These are phyloP conservation scores for Moricandia arvensis DNA, from an alignment of 345 rosid species.

Conservation along the genomic window DNA sequence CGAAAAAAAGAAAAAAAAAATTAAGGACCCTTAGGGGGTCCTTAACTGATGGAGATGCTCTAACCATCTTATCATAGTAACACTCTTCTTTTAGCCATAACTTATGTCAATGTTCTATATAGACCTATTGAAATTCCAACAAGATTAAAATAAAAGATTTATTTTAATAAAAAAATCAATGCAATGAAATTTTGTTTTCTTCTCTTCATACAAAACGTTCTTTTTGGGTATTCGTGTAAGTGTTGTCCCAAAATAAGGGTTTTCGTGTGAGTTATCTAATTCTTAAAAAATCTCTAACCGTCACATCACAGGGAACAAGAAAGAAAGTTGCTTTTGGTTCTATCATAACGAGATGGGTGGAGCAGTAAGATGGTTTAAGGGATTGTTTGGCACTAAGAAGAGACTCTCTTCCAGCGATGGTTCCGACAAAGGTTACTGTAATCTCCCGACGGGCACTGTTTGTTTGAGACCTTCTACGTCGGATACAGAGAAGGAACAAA, in stretches of 20 bases:
- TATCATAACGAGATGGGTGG: constrained; percentile 52
- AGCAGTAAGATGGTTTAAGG: constrained; percentile 71
- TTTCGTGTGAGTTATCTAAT: constrained; percentile 21
- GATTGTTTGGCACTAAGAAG: constrained; percentile 61
- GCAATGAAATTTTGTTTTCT: constrained; percentile 12
- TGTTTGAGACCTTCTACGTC: constrained; percentile 44
- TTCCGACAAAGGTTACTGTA: constrained; percentile 20
- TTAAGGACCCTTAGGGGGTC: too few species aligned
- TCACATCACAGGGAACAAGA: constrained; percentile 29
- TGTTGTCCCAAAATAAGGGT: too few species aligned
- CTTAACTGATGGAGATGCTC: too few species aligned
- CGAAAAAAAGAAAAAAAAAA: too few species aligned
- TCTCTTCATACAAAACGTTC: constrained; percentile 17
- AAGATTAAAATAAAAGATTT: too few species aligned
- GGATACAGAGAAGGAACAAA: constrained; percentile 53
- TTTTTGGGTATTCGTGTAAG: constrained; percentile 19
- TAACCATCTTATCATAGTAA: too few species aligned
- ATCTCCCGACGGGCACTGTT: constrained; percentile 29
- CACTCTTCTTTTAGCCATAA: too few species aligned
- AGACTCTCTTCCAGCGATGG: constrained; percentile 35
- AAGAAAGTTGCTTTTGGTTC: constrained; percentile 6
- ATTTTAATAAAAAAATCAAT: too few species aligned
- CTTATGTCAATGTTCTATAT: too few species aligned
- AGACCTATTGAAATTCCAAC: too few species aligned
- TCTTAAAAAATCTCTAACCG: constrained; percentile 16